A percentile compares a stretch with the other conserved stretches of the same genome.
Conservation (phyloP, 495 filamentous ascomycete genomes). For the Penicillium pulvis region DNA sequence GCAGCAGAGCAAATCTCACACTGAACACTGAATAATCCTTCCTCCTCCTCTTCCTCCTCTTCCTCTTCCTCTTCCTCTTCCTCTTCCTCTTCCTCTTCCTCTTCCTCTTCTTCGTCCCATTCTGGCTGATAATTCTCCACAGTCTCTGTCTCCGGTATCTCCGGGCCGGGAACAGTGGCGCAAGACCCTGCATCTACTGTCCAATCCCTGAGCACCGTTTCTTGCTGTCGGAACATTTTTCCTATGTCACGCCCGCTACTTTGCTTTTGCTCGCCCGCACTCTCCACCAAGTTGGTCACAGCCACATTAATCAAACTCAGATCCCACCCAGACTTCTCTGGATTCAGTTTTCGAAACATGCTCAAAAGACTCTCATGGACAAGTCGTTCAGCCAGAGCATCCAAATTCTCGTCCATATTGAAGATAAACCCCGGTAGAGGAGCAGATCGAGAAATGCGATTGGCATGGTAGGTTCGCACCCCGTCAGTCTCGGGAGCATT, state of each 20-base stretch:
- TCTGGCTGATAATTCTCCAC: constrained; percentile 15
- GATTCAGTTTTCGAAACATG: constrained; percentile 74
- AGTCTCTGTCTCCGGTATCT: constrained; percentile 16
- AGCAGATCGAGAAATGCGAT: constrained; percentile 67
- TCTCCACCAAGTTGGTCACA: constrained; percentile 79
- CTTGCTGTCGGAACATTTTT: constrained; percentile 70
- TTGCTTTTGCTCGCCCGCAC: constrained; percentile 52
- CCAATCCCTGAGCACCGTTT: constrained; percentile 64
- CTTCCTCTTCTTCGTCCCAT: constrained; percentile 46
- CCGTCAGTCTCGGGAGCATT: constrained; percentile 56
- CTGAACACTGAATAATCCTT: constrained; percentile 30
- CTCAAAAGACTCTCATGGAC: constrained; percentile 66
- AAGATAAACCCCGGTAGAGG: constrained; percentile 72
- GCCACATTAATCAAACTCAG: constrained; percentile 83
- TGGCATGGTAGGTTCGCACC: constrained; percentile 49
- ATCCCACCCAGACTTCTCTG: constrained; percentile 70
- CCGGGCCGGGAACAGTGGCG: neutral
- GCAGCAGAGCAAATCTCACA: constrained; percentile 63
- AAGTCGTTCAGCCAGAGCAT: constrained; percentile 64
- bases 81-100: constrained; percentile 31
- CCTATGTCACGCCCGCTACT: constrained; percentile 60
- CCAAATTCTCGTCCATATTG: constrained; percentile 55
- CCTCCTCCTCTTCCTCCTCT: constrained; percentile 13
- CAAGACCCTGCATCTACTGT: constrained; percentile 17
- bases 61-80: constrained; percentile 49